Evolutionary conservation across 495 filamentous ascomycete species (phyloP).

Genomic region (Neurospora sp.): DNA sequence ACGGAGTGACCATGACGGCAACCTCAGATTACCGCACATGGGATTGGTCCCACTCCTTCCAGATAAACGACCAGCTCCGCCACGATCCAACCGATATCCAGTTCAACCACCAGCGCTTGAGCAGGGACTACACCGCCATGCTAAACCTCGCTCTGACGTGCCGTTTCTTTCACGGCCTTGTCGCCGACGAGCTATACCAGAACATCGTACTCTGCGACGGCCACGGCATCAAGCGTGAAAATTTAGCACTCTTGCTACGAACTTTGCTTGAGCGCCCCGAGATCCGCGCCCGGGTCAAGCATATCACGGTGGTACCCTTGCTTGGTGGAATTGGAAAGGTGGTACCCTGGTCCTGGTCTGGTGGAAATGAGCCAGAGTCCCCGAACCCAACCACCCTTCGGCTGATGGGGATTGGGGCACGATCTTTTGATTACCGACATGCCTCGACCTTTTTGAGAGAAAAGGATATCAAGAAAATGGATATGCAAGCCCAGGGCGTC

Average conservation of each 20-base stretch:
- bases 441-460: not conserved
- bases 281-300: not conserved
- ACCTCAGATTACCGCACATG: not conserved
- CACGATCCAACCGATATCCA: not conserved
- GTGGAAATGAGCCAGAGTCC: not conserved
- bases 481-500: not conserved
- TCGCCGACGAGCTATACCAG: not conserved
- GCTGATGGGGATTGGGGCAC: not conserved
- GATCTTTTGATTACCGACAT: fast-evolving
- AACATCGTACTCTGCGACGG: not conserved
- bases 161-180: not conserved
- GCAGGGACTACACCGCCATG: not conserved
- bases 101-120: not conserved
- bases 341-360: too few species aligned
- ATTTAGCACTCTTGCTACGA: not conserved
- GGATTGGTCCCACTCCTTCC: not conserved
- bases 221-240: not conserved
- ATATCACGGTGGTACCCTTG: not conserved
- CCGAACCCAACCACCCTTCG: not conserved
- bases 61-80: not conserved
- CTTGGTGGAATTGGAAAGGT: too few species aligned
- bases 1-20: not conserved
- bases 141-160: not conserved
- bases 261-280: not conserved
- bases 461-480: not conserved